These are phyloP conservation scores for Psidium friedrichsthalianum DNA, from an alignment of 345 rosid genomes.

Conservation along the genomic window DNA sequence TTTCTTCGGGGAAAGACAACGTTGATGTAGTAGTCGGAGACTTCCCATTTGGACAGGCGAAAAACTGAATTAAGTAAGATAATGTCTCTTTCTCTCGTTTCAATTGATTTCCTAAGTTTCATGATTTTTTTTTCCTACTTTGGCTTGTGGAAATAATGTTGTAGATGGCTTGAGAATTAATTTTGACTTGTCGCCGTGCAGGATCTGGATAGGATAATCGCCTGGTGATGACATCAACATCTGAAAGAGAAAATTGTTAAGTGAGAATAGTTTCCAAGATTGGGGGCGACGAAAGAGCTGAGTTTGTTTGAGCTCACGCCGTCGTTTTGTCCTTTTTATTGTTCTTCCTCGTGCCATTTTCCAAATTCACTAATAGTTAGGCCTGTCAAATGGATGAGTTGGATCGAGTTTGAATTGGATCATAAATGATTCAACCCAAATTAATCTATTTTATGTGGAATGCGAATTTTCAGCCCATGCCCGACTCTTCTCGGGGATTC, in stretches of 20 bases:
- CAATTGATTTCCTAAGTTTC: background rate
- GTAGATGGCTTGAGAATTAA: background rate
- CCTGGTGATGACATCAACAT: background rate
- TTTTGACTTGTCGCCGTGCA: background rate
- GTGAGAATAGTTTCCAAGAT: background rate
- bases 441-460: background rate
- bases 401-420: accelerated
- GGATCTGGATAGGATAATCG: background rate
- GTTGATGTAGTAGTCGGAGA: background rate
- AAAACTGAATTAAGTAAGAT: background rate
- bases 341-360: background rate
- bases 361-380: background rate
- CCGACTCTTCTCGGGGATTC: too few species aligned
- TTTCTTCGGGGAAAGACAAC: background rate
- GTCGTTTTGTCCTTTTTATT: background rate
- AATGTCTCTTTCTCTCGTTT: background rate
- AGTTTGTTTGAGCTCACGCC: background rate
- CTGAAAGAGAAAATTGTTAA: background rate
- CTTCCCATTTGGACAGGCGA: background rate
- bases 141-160: background rate
- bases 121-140: background rate
- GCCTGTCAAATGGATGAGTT: accelerated
- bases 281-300: background rate
- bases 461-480: too few species aligned
- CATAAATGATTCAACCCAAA: background rate